Conservation (phyloP, 2,329 filamentous ascomycete species). For the Myrmaecium sp. region DNA sequence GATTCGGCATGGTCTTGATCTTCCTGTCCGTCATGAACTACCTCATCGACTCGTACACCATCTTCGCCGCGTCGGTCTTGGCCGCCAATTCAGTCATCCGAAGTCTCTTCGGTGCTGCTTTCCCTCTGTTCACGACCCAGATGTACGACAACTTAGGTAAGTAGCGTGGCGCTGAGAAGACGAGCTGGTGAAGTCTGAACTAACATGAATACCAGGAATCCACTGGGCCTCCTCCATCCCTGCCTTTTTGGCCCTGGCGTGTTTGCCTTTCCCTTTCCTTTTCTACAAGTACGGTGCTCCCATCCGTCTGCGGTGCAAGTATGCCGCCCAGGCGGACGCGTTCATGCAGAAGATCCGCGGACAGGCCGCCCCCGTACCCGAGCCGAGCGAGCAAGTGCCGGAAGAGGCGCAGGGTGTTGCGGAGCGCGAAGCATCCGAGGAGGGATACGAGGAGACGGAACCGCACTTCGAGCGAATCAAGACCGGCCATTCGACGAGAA, state of each 20-base stretch:
- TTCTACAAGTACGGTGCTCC: slow-evolving; percentile 54
- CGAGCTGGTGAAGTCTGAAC: background rate
- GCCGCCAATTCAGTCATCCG: slow-evolving; percentile 68
- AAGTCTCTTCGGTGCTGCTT: slow-evolving; percentile 59
- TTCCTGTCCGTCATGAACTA: slow-evolving; percentile 37
- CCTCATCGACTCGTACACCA: slow-evolving; percentile 38
- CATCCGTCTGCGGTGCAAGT: slow-evolving; percentile 54
- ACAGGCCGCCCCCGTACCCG: slow-evolving; percentile 9
- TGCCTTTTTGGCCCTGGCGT: slow-evolving; percentile 55
- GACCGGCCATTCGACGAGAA: slow-evolving; percentile 15
- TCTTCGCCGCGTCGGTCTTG: slow-evolving; percentile 60
- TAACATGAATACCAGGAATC: slow-evolving; percentile 31
- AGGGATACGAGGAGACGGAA: slow-evolving; percentile 11
- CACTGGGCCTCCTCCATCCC: slow-evolving; percentile 63
- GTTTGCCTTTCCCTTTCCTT: slow-evolving; percentile 57
- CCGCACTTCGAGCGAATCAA: slow-evolving; percentile 23
- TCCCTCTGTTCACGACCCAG: slow-evolving; percentile 61
- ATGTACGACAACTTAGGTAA: slow-evolving; percentile 28
- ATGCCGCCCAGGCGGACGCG: slow-evolving; percentile 46
- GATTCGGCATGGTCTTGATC: slow-evolving; percentile 45
- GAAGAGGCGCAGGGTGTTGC: slow-evolving; percentile 10
- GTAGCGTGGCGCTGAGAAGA: background rate
- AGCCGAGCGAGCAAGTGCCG: slow-evolving; percentile 13
- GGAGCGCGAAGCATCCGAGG: slow-evolving; percentile 4
- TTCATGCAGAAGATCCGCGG: slow-evolving; percentile 34